phyloP scores from a whole-genome alignment of 495 filamentous ascomycete genomes.

The Cercophora samala region DNA sequence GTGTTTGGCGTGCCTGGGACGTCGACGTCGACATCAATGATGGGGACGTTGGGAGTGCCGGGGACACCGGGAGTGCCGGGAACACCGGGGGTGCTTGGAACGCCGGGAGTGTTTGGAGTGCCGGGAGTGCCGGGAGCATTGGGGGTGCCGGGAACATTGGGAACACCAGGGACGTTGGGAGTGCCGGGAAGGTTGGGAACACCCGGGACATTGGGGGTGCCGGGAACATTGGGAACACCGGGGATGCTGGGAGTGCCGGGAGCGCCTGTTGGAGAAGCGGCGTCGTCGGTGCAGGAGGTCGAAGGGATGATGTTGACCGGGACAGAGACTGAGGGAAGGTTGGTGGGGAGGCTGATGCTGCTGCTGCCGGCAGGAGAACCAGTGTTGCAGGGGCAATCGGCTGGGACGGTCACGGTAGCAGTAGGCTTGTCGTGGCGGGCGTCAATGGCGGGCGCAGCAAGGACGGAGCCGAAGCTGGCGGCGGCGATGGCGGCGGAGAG shows the following conservation, averaged over 20 bases:
- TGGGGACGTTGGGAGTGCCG: neutral
- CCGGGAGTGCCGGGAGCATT: neutral
- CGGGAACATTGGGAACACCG: neutral
- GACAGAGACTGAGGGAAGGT: neutral
- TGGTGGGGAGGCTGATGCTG: neutral
- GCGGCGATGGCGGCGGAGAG: conserved; percentile 20
- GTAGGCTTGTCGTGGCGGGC: neutral
- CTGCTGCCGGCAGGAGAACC: neutral
- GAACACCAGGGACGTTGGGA: neutral
- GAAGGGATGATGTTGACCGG: neutral
- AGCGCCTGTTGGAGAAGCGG: neutral
- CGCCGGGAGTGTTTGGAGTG: neutral
- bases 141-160: neutral
- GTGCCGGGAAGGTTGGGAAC: neutral
- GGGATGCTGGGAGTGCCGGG: neutral
- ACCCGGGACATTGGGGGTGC: neutral
- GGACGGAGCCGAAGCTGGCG: conserved; percentile 13
- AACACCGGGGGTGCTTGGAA: neutral
- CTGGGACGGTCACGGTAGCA: neutral
- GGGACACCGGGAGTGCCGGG: neutral
- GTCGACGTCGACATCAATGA: neutral
- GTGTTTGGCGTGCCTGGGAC: neutral
- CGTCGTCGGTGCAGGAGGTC: neutral
- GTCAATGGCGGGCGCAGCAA: conserved; percentile 15
- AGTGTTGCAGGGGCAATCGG: neutral